Conservation (phyloP, 345 rosid species). For the Aquilaria yunnanensis region DNA sequence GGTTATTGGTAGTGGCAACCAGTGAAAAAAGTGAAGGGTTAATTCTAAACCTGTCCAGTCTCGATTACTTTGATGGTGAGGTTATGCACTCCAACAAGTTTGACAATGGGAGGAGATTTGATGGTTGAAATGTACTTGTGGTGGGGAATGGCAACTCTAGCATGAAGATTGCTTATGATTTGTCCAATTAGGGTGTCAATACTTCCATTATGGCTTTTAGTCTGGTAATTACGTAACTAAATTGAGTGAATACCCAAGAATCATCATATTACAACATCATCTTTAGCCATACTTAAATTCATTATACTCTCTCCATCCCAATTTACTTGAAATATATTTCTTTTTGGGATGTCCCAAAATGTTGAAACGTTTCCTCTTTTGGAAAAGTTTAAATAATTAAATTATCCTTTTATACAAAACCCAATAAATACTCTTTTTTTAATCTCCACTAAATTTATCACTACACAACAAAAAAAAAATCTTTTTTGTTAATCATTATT, state of each 20-base stretch:
- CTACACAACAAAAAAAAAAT: no score
- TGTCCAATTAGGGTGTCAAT: conserved; percentile 25
- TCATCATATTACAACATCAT: not conserved
- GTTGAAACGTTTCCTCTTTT: no score
- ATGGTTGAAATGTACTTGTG: conserved; percentile 39
- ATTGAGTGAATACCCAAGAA: no score
- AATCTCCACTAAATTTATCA: no score
- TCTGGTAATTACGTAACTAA: conserved; percentile 19
- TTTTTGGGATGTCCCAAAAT: no score
- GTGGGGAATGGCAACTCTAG: conserved; percentile 65
- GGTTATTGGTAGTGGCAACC: conserved; percentile 40
- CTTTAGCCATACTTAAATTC: not conserved
- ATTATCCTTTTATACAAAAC: no score
- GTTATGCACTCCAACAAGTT: conserved; percentile 39
- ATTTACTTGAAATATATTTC: no score
- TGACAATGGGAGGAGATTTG: conserved; percentile 20
- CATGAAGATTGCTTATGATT: conserved; percentile 56
- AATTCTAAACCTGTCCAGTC: conserved; percentile 31
- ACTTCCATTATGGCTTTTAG: conserved; percentile 37
- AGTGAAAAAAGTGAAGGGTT: conserved; percentile 40
- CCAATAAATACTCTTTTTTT: no score
- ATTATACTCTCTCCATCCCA: not conserved
- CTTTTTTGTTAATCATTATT: no score
- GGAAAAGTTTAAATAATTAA: no score
- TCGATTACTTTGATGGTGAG: conserved; percentile 32